Evolutionary conservation across 2,329 filamentous ascomycete species (phyloP), one percentile per base, ranked within the genome.

Genomic region (Fusarium xylarioides): DNA sequence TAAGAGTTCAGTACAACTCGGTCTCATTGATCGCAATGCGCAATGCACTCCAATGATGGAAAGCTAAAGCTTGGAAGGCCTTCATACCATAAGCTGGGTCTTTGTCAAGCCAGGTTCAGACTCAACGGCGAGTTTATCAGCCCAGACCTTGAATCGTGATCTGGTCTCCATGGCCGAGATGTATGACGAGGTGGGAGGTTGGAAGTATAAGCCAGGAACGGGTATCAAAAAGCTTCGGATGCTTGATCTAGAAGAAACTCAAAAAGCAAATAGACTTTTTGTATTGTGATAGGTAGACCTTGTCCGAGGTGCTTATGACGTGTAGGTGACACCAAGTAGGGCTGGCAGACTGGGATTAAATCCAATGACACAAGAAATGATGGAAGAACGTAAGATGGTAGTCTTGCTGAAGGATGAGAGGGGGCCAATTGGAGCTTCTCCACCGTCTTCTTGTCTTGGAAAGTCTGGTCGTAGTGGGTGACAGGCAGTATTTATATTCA

Each of bases 21-120:
- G 40, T 54, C 34, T 65, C 47, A 37, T 47, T n/a, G 28, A 47
- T 72, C 35, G 46, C 43, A 11, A 44, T 46, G 44, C 26, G 28
- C 42, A 60, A 44, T 59, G n/a, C 53, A 40, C 21, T 55, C 34
- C 19, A 12, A 47, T 10, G 28, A n/a, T 21, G 38, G 47, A 28
- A 37, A 26, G 40, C 15, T 42, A 35, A 50, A 49, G 21, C 44
- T 60, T 53, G 34, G 10, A 26, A 61, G 56, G 30, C 43, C 42
- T 61, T 68, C 83, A 76, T 83, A 89, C 88, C 92, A 97, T 95
- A 75, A 97, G 86, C 85, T 97, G 93, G 21, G 91, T 88, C 59
- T 88, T 91, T 12, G 91, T 93, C 77, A 98, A 87, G 50, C 93
- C 94, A 3, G 91, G 89, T 82, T 97, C 95, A 61, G 88, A 84